Conservation (phyloP, 1,139 yeast genomes). For the Diutina sp. region DNA sequence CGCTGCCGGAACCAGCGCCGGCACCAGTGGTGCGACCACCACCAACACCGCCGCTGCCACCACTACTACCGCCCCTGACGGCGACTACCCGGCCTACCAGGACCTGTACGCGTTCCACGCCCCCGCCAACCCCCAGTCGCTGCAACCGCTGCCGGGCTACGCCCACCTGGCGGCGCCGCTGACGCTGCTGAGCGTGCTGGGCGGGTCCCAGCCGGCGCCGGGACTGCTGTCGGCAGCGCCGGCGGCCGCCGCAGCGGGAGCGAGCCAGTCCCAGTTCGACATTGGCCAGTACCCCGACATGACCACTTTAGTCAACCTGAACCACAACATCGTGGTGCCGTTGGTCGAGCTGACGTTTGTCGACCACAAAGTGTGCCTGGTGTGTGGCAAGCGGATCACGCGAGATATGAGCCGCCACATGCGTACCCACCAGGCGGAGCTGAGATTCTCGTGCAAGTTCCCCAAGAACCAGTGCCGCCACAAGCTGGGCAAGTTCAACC, state of each 20-base stretch:
- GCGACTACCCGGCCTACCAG: background rate
- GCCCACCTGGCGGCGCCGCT: conserved; percentile 1
- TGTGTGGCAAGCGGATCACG: conserved; percentile 2
- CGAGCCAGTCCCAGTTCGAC: background rate
- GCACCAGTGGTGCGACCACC: background rate
- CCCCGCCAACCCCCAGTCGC: background rate
- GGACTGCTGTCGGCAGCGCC: background rate
- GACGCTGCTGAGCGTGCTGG: conserved; percentile 2
- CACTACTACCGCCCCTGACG: background rate
- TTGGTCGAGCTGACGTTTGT: conserved; percentile 11
- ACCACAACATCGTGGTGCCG: conserved; percentile 20
- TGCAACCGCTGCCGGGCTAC: background rate
- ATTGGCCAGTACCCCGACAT: conserved; percentile 20
- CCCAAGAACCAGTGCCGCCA: conserved; percentile 2
- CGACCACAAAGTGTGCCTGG: conserved; percentile 1
- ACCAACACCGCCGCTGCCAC: background rate
- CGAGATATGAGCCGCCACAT: conserved; percentile 2
- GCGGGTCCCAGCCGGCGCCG: background rate
- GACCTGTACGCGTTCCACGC: conserved; percentile 1
- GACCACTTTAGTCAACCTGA: conserved; percentile 28
- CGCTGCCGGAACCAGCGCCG: background rate
- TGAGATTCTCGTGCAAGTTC: conserved; percentile 1
- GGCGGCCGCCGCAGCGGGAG: background rate
- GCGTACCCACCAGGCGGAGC: conserved; percentile 2
- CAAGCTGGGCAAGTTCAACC: conserved; percentile 2